Base-by-base conservation (phyloP, 306 rosid species). In the Astragalus glycyphyllos region DNA sequence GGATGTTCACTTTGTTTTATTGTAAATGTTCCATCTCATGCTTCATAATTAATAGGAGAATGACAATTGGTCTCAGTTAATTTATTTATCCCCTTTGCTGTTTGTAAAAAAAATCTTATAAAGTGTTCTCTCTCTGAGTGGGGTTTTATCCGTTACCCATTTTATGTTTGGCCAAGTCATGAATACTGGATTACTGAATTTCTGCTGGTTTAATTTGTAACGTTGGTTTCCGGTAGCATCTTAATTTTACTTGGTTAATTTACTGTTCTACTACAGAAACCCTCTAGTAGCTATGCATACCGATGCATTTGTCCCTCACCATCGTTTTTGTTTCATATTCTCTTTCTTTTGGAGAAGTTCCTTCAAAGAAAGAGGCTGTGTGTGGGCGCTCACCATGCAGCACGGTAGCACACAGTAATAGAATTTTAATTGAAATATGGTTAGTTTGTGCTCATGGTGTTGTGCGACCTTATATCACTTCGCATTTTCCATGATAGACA, bases 171-270 rank as follows among this genome's bases (percentile, higher is more conserved):
- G 67, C 29, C 40, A 13, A 34, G 53, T 59, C 47, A 53, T 53
- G 26, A 17, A 50, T 61, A 44, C 16, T 50, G 58, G 26, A 61
- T 13, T n/a, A 44, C 48, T 55, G 26, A 35, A 34, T 35, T 8
- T 34, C 46, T 35, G 11, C 12, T n/a, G 15, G 20, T 47, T 56
- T 69, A 17, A 41, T 62, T 74, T 74, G 16, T 38, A 47, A 47
- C 15, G n/a, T 26, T 31, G 40, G 67, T 53, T 54, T 70, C 59
- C 32, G 40, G 56, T 29, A 53, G 20, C 45, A 69, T 80, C 41
- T 37, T 51, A 26, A 57, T 48, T 69, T 45, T 59, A 42, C 58
- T 61, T 46, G 1, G 14, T 47, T 58, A 49, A 20, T 60, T 49
- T 50, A 57, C 53, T 44, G 31, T 5, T 49, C 16, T 38, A 29